These are phyloP conservation scores for Cystobasidium slooffiae DNA, from an alignment of 1,284 basidiomycete genomes.

Conservation along the genomic window DNA sequence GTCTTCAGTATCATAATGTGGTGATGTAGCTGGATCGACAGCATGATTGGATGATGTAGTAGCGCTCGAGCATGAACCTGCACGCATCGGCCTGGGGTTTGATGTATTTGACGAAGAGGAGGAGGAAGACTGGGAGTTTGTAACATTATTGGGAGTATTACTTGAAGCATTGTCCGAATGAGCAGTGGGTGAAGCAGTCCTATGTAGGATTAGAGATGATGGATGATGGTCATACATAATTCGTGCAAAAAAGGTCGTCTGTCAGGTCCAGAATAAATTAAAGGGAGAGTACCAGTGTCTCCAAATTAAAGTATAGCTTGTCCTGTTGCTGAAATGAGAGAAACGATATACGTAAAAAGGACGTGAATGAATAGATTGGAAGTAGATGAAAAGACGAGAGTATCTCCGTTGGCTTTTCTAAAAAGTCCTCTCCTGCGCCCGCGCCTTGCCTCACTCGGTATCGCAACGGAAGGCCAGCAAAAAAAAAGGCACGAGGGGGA, in stretches of 20 bases:
- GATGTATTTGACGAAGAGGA: background rate
- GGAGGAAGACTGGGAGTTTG: background rate
- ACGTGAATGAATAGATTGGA: no score
- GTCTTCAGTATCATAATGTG: background rate
- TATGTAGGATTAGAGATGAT: background rate
- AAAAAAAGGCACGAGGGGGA: no score
- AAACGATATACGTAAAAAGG: no score
- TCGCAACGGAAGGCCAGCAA: slow-evolving; percentile 4
- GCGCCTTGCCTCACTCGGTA: slow-evolving; percentile 14
- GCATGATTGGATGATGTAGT: background rate
- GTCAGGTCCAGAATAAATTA: background rate
- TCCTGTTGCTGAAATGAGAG: background rate
- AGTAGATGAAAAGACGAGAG: no score
- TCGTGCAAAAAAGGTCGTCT: background rate
- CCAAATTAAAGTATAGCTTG: background rate
- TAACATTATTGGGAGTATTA: no score
- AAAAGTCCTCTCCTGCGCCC: background rate
- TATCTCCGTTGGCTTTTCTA: no score
- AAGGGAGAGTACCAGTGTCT: background rate
- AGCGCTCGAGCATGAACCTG: slow-evolving; percentile 15
- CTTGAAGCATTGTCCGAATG: background rate
- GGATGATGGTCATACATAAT: slow-evolving; percentile 8
- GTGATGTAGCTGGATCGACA: background rate
- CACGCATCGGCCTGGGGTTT: slow-evolving; percentile 1
- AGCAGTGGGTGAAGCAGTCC: background rate